Evolutionary conservation across 768 basidiomycete genomes (phyloP), one percentile per base, ranked within the genome.

Genomic region (Amanita phalloides): DNA sequence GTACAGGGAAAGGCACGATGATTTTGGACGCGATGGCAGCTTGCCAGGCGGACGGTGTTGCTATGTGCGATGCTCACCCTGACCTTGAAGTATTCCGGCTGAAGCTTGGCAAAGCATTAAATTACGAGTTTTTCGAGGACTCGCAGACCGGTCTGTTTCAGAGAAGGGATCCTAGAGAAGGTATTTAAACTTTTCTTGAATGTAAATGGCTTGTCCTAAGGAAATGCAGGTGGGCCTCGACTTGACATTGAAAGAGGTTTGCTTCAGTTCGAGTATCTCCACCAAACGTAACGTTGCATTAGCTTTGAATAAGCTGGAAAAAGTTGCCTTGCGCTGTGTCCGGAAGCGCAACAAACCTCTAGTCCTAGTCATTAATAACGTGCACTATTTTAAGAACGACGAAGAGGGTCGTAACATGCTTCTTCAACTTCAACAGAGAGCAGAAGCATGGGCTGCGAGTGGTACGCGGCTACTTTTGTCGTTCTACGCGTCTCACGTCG

Each of bases 21-120:
- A 79, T 92, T 51, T 72, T 92, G 49, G 84, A 92, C 51, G 77
- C 86, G 2, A 91, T 93, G 87, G 66, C 78, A 20, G 71, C 75
- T 3, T 82, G 81, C 56, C 69, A 81, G 49, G 90, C 89, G 3
- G 74, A 76, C 38, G 75, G 86, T 36, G 78, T 86, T 25, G 78
- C 84, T 7, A 76, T 90, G 69, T 84, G 82, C 60, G 87, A 89
- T 62, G 90, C 85, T 11, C 89, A 91, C 64, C 86, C 86, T 17
- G 87, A 91, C 66, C 71, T 93, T 14, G 87, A 91, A 63, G 86
- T 93, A 30, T 90, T 94, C 68, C 75, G 85, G 51, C 73, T 92
- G 37, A 80, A 90, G 38, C 73, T 95, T 23, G 91, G 91, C 44
- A 90, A 90, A 64, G 82, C 87, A 9, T 67, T 92, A 38, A 88